Conservation (phyloP, 2,329 filamentous ascomycete genomes). For the Aspergillus quadricinctus region DNA sequence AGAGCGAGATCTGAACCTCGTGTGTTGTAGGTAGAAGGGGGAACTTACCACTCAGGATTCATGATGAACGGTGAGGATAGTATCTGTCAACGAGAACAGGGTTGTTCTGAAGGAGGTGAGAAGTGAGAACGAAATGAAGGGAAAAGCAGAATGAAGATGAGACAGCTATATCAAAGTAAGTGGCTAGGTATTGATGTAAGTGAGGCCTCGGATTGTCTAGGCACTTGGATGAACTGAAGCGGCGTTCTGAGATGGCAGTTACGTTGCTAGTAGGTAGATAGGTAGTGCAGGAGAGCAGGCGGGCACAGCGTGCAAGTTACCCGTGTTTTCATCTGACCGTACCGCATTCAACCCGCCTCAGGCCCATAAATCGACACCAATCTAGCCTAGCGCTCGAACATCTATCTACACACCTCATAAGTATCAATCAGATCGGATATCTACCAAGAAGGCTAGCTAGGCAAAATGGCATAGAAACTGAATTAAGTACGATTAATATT, state of each 20-base stretch:
- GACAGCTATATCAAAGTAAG: neutral
- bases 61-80: slow-evolving; percentile 31
- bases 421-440: too few species aligned
- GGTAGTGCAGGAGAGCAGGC: slow-evolving; percentile 25
- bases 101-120: slow-evolving; percentile 5
- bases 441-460: neutral
- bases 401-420: neutral
- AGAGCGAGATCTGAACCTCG: slow-evolving; percentile 1
- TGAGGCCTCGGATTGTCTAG: slow-evolving; percentile 14
- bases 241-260: slow-evolving; percentile 23
- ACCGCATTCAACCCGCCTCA: slow-evolving; percentile 9
- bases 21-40: slow-evolving; percentile 7
- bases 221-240: slow-evolving; percentile 15
- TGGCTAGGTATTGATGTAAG: slow-evolving; percentile 13
- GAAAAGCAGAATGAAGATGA: neutral
- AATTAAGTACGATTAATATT: neutral
- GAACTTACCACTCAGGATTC: slow-evolving; percentile 48
- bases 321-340: neutral
- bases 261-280: slow-evolving; percentile 14
- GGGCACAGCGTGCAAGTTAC: slow-evolving; percentile 24
- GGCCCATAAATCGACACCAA: slow-evolving; percentile 5
- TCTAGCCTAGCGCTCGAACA: slow-evolving; percentile 10
- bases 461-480: neutral
- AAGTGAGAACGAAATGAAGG: neutral
- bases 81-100: slow-evolving; percentile 4